Conservation (phyloP, 345 rosid species). For the Isatis tinctoria region DNA sequence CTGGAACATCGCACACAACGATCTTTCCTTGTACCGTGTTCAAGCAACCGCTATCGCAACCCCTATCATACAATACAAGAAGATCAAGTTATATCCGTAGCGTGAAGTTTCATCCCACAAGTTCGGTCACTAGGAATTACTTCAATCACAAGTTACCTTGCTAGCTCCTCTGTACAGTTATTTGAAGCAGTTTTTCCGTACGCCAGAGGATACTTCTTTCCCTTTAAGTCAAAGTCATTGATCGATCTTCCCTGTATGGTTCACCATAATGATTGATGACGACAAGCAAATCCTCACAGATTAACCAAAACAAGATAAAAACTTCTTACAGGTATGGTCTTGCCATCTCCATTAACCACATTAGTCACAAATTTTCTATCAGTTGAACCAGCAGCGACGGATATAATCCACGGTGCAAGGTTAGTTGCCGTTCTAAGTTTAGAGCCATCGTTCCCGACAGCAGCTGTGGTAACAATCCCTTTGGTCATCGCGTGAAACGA, state of each 20-base stretch:
- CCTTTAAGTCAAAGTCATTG: conserved; percentile 27
- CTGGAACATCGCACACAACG: conserved; percentile 17
- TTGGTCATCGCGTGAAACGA: conserved; percentile 52
- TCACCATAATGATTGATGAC: not conserved
- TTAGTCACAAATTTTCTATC: conserved; percentile 52
- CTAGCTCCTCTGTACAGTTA: not conserved
- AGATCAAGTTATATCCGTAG: not conserved
- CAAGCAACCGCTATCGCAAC: conserved; percentile 23
- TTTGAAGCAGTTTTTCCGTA: conserved; percentile 15
- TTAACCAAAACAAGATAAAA: not conserved
- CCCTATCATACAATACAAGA: conserved; percentile 20
- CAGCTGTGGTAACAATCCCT: conserved; percentile 54
- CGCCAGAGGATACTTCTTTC: conserved; percentile 27
- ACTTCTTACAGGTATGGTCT: conserved; percentile 27
- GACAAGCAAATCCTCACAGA: not conserved
- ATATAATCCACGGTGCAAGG: conserved; percentile 57
- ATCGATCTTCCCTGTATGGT: conserved; percentile 31
- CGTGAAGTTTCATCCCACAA: not conserved
- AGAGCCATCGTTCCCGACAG: conserved; percentile 52
- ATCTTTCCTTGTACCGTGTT: conserved; percentile 40
- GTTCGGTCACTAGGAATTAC: not conserved
- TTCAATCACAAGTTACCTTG: conserved; percentile 20
- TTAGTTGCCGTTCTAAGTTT: conserved; percentile 29
- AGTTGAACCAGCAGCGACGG: conserved; percentile 63
- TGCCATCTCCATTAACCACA: conserved; percentile 46